Base-by-base conservation (phyloP, 1,284 basidiomycete genomes). In the Entoloma clypeatum region DNA sequence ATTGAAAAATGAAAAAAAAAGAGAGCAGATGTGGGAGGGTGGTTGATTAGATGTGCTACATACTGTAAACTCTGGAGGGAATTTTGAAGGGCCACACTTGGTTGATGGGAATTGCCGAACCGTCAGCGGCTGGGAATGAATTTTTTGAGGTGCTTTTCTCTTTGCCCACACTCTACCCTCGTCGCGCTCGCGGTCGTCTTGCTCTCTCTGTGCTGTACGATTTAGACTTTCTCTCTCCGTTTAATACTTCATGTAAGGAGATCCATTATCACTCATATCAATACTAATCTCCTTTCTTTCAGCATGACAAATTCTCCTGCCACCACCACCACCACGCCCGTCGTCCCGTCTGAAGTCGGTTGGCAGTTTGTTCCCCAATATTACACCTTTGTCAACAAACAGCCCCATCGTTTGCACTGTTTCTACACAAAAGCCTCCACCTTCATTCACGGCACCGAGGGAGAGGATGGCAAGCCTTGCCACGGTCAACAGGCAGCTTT, bases 401-500 rank as follows among this genome's bases (percentile, higher is more conserved):
- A 95, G 51, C 95, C 95, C 51, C 76, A 87, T 68, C 88, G 92
- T 63, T 80, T 99, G 53, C 95, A 99, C 71, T 95, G 93, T 71
- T 99, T 99, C 74, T 99, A 99, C 77, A 97, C 87, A 62, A 98
- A 98, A 78, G 81, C 81, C 57, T 97, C 93, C 39, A 97, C 95
- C 53, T 95, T 94, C 71, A 89, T 89, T 62, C 93, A 96, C 67
- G 92, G 92, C 43, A 89, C 87, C 45, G 93, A 96, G 73, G 96
- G 94, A 44, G 93, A 96, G 68, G 95, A 98, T 41, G 69, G 76
- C 44, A 82, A 83, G 53, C 76, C 91, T 24, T 91, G 86, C 69
- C 89, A 82, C 55, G 95, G 95, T 41, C 95, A 99, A 69, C 85
- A 90, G 79, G 92, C 93, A 48, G 17, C 34, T 35, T 41, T 33